phyloP scores from a whole-genome alignment of 345 rosid genomes.

The Lumnitzera littorea region DNA sequence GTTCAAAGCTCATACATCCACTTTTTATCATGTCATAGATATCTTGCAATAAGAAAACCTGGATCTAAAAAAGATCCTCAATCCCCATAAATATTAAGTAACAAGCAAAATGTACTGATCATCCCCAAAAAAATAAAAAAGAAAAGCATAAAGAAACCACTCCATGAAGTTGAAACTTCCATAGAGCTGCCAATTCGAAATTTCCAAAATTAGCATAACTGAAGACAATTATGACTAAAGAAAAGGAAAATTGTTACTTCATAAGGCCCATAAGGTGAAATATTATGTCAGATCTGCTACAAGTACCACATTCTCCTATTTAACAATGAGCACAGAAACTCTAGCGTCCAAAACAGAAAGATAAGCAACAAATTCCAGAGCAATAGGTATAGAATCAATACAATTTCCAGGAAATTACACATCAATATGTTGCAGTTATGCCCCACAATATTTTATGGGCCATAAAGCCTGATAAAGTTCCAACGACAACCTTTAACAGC shows the following conservation, averaged over 20 bases:
- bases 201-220: neutral
- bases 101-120: neutral
- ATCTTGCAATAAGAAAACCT: neutral
- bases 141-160: constrained; percentile 1
- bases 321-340: no score
- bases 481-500: constrained; percentile 12
- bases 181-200: constrained; percentile 7
- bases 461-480: constrained; percentile 7
- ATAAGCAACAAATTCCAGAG: constrained; percentile 1
- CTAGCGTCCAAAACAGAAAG: constrained; percentile 4
- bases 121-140: neutral
- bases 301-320: constrained; percentile 15
- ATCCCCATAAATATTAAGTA: neutral
- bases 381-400: constrained; percentile 13
- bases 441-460: constrained; percentile 4
- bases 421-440: neutral
- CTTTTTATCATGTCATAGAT: no score
- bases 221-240: neutral
- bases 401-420: constrained; percentile 11
- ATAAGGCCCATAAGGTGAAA: constrained; percentile 1
- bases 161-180: constrained; percentile 4
- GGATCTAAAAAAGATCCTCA: neutral
- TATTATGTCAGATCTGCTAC: constrained; percentile 24
- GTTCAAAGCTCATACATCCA: no score
- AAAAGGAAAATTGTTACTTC: constrained; percentile 3